Percentiles rank a stretch among this genome's conserved stretches.
Evolutionary conservation across 176 grass and related monocot species (phyloP).

Genomic region (Neostapfia colusana): DNA sequence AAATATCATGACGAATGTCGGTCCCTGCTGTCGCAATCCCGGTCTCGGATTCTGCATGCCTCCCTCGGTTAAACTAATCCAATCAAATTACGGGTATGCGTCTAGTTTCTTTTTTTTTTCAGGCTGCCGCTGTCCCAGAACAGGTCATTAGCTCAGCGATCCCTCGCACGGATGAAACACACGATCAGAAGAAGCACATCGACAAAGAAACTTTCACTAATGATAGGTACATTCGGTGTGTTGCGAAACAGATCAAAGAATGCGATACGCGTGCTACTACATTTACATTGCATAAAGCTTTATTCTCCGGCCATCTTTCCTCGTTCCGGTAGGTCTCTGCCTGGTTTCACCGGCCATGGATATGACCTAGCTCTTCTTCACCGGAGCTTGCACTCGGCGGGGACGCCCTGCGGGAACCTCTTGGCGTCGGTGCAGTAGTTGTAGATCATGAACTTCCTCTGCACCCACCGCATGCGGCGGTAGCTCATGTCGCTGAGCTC

Average conservation of each 20-base stretch:
- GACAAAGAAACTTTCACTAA: not conserved
- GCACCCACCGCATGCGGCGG: conserved; percentile 50
- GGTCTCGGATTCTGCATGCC: not conserved
- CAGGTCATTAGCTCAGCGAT: not conserved
- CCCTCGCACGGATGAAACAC: not conserved
- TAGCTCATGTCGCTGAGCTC: conserved; percentile 55
- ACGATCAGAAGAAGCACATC: not conserved
- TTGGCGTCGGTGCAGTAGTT: conserved; percentile 78
- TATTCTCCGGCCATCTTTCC: not conserved
- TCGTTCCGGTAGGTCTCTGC: not conserved
- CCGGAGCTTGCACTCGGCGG: conserved; percentile 66
- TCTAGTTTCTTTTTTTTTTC: not conserved
- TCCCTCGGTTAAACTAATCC: not conserved
- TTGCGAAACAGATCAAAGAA: conserved; percentile 51
- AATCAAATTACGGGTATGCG: not conserved
- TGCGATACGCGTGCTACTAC: conserved; percentile 27
- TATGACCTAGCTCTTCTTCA: no score
- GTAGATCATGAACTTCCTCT: conserved; percentile 87
- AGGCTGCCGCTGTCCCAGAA: not conserved
- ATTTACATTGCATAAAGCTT: conserved; percentile 30
- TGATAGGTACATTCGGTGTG: conserved; percentile 16
- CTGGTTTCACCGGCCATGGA: not conserved
- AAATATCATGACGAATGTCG: conserved; percentile 17
- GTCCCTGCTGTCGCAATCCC: conserved; percentile 1
- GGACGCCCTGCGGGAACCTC: conserved; percentile 59